phyloP scores from a whole-genome alignment of 2,329 filamentous ascomycete genomes.

The Monosporascus ibericus region DNA sequence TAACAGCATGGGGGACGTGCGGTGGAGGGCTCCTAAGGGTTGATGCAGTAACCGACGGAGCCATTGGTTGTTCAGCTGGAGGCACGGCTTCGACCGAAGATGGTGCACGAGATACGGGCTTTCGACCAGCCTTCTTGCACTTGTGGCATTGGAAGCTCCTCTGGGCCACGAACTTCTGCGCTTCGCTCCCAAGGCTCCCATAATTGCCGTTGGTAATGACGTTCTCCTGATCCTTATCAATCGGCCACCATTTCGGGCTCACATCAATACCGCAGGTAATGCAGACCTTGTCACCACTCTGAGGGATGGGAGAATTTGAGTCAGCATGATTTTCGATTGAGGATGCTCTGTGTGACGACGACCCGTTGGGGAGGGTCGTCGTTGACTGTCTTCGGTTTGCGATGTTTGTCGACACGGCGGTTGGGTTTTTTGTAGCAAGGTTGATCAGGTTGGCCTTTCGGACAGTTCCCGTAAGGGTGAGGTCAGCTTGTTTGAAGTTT shows the following conservation, averaged over 20 bases:
- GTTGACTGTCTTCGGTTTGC: slow-evolving; percentile 52
- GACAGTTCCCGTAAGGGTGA: slow-evolving; percentile 82
- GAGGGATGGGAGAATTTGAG: slow-evolving; percentile 17
- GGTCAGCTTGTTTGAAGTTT: slow-evolving; percentile 91
- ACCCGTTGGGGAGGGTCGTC: slow-evolving; percentile 30
- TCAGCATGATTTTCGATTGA: slow-evolving; percentile 24
- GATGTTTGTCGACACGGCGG: slow-evolving; percentile 32
- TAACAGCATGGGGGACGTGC: slow-evolving; percentile 14
- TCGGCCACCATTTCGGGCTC: slow-evolving; percentile 68
- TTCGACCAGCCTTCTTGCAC: slow-evolving; percentile 53
- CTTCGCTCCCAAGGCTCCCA: slow-evolving; percentile 47
- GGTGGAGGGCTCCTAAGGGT: slow-evolving; percentile 19
- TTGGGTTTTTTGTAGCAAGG: slow-evolving; percentile 51
- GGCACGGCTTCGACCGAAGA: slow-evolving; percentile 23
- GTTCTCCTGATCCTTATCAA: slow-evolving; percentile 45
- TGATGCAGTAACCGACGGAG: slow-evolving; percentile 20
- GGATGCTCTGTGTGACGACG: slow-evolving; percentile 13
- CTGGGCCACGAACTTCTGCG: slow-evolving; percentile 53
- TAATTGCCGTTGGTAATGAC: slow-evolving; percentile 46
- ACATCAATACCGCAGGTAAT: slow-evolving; percentile 62
- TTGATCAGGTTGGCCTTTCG: slow-evolving; percentile 80
- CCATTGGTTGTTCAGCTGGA: slow-evolving; percentile 18
- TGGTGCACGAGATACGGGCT: slow-evolving; percentile 30
- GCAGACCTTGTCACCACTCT: slow-evolving; percentile 50
- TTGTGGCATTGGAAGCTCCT: slow-evolving; percentile 69